These are phyloP conservation scores for Chytridium lagenaria DNA, from an alignment of 371 early-diverging fungal species.

Conservation along the genomic window DNA sequence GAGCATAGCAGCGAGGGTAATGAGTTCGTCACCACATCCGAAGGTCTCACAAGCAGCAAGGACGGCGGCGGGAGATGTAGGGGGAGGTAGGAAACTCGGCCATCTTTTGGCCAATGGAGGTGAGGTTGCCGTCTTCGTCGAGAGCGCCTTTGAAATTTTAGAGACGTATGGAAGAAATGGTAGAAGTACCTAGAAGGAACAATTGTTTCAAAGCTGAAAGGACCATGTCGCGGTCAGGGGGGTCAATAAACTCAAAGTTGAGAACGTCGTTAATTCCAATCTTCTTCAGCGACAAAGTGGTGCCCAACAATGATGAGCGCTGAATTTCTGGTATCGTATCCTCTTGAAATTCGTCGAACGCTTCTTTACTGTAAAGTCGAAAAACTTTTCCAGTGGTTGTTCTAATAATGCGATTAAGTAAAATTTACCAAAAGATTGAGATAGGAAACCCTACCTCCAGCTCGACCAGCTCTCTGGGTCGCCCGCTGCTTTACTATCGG, in stretches of 20 bases:
- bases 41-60: slow-evolving; percentile 47
- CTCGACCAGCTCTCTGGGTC: slow-evolving; percentile 71
- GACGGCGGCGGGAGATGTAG: slow-evolving; percentile 53
- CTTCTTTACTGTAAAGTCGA: slow-evolving; percentile 66
- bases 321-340: slow-evolving; percentile 67
- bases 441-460: slow-evolving; percentile 50
- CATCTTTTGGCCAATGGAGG: slow-evolving; percentile 60
- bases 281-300: slow-evolving; percentile 57
- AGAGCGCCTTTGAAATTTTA: slow-evolving; percentile 52
- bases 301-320: slow-evolving; percentile 56
- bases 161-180: background rate
- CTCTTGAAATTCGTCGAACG: slow-evolving; percentile 53
- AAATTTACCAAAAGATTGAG: background rate
- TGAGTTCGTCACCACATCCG: slow-evolving; percentile 53
- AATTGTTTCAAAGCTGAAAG: slow-evolving; percentile 54
- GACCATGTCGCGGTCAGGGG: slow-evolving; percentile 55
- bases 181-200: slow-evolving; percentile 47
- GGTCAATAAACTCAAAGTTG: slow-evolving; percentile 68
- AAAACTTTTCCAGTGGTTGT: slow-evolving; percentile 66
- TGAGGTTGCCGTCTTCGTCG: slow-evolving; percentile 59
- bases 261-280: slow-evolving; percentile 62
- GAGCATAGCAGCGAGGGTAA: slow-evolving; percentile 58
- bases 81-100: slow-evolving; percentile 64
- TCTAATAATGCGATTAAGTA: slow-evolving; percentile 34
- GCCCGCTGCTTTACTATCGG: slow-evolving; percentile 76